phyloP scores from a whole-genome alignment of 495 filamentous ascomycete genomes.

The Podospora pseudocomata region DNA sequence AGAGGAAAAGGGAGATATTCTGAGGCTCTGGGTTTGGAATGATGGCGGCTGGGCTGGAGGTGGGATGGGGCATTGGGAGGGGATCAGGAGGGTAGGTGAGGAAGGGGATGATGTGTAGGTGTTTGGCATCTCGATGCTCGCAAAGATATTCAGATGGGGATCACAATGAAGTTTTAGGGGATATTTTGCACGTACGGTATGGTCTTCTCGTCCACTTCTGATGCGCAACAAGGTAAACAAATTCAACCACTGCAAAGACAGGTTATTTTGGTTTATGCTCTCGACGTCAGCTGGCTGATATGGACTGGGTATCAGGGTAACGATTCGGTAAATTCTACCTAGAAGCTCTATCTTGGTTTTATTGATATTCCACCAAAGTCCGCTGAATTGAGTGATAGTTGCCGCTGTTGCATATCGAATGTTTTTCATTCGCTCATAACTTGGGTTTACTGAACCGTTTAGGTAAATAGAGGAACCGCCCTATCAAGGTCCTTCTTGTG shows the following conservation, averaged over 20 bases:
- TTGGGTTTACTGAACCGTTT: not conserved
- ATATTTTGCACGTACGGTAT: no score
- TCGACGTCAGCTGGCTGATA: no score
- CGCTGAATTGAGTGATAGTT: not conserved
- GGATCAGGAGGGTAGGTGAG: slow-evolving; percentile 14
- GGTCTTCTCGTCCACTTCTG: no score
- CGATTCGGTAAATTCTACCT: not conserved
- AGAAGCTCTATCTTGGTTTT: not conserved
- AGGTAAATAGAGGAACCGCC: not conserved
- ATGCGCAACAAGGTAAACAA: no score
- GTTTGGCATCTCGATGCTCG: not conserved
- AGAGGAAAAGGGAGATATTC: slow-evolving; percentile 18
- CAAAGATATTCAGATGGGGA: not conserved
- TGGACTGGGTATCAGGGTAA: not conserved
- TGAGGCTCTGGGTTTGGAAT: slow-evolving; percentile 30
- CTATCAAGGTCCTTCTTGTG: not conserved
- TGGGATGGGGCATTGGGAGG: slow-evolving; percentile 25
- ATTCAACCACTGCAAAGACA: no score
- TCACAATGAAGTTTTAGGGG: not conserved
- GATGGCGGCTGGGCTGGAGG: slow-evolving; percentile 20
- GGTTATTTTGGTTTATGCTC: no score
- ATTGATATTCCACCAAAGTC: not conserved
- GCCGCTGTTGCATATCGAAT: not conserved
- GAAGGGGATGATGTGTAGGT: slow-evolving; percentile 8
- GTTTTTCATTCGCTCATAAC: not conserved